Percentiles rank a stretch among this genome's conserved stretches.
Evolutionary conservation across 495 filamentous ascomycete species (phyloP).

Genomic region (Trypethelium eluteriae): DNA sequence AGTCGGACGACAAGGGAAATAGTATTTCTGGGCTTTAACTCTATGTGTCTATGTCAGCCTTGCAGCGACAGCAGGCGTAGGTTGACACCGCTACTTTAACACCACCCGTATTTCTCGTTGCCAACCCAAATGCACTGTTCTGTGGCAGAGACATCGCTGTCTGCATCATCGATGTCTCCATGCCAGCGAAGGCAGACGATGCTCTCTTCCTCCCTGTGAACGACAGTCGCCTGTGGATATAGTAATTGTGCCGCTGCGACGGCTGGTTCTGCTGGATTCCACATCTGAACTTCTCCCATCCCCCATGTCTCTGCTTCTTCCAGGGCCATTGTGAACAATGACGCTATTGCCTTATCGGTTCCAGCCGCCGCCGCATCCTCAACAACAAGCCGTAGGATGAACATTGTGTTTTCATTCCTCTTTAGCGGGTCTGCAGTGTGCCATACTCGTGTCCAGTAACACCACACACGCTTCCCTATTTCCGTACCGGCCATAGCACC

Average conservation of each 20-base stretch:
- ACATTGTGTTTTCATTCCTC: constrained; percentile 57
- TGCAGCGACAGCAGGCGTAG: background rate
- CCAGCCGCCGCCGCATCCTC: constrained; percentile 46
- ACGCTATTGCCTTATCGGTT: constrained; percentile 35
- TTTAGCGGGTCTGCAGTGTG: constrained; percentile 33
- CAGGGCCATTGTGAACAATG: constrained; percentile 48
- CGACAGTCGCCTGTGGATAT: constrained; percentile 41
- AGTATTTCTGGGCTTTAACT: background rate
- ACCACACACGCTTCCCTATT: constrained; percentile 56
- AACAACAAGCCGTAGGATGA: constrained; percentile 71
- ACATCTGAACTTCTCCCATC: constrained; percentile 53
- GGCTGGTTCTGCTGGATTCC: constrained; percentile 55
- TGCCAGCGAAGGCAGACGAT: constrained; percentile 61
- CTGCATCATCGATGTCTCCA: constrained; percentile 33
- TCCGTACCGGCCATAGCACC: constrained; percentile 57
- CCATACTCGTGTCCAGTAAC: constrained; percentile 73
- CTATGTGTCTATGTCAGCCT: background rate
- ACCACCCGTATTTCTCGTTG: constrained; percentile 95
- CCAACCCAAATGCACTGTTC: constrained; percentile 71
- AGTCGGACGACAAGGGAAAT: background rate
- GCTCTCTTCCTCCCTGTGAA: constrained; percentile 55
- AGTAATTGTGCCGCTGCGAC: constrained; percentile 53
- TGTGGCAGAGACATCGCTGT: constrained; percentile 23
- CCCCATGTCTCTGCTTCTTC: constrained; percentile 50
- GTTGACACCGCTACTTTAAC: constrained; percentile 41